These are phyloP conservation scores for Geotrichum europaeum DNA, from an alignment of 1,139 yeast genomes.

Conservation along the genomic window DNA sequence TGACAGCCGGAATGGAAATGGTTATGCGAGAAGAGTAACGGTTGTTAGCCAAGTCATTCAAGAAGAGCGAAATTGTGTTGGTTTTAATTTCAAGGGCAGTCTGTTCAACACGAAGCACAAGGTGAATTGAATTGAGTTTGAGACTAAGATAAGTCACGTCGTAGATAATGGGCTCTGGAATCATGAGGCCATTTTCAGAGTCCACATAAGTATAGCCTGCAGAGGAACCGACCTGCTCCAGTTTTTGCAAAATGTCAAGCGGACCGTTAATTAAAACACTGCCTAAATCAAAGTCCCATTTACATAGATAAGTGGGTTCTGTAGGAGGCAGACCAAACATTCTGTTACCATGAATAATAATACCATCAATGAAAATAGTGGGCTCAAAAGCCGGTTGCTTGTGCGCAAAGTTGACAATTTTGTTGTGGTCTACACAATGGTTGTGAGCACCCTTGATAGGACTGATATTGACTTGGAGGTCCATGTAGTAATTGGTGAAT, in stretches of 20 bases:
- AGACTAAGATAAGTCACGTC: slow-evolving; percentile 60
- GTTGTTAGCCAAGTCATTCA: slow-evolving; percentile 65
- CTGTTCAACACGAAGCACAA: slow-evolving; percentile 31
- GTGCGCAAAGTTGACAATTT: slow-evolving; percentile 27
- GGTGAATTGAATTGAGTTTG: slow-evolving; percentile 27
- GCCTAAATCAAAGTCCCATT: slow-evolving; percentile 80
- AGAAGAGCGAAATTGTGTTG: slow-evolving; percentile 40
- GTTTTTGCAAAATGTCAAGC: slow-evolving; percentile 43
- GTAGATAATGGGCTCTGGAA: slow-evolving; percentile 50
- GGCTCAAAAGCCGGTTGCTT: slow-evolving; percentile 26
- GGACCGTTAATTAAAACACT: slow-evolving; percentile 49
- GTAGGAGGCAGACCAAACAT: slow-evolving; percentile 88
- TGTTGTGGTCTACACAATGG: slow-evolving; percentile 20
- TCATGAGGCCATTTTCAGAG: slow-evolving; percentile 62
- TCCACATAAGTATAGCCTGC: slow-evolving; percentile 64
- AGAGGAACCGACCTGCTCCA: slow-evolving; percentile 42
- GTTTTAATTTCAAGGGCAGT: slow-evolving; percentile 30
- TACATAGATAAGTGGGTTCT: slow-evolving; percentile 81
- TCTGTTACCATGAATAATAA: slow-evolving; percentile 75
- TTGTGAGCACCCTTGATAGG: slow-evolving; percentile 34
- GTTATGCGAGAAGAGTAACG: slow-evolving; percentile 56
- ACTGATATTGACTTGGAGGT: slow-evolving; percentile 36
- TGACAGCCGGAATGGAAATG: slow-evolving; percentile 46
- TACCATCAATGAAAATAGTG: slow-evolving; percentile 54
- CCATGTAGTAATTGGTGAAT: slow-evolving; percentile 91